A percentile compares a stretch with the other conserved stretches of the same genome.
These are phyloP conservation scores for Penicillium sp. DNA, from an alignment of 2,329 filamentous ascomycete species.

Conservation along the genomic window DNA sequence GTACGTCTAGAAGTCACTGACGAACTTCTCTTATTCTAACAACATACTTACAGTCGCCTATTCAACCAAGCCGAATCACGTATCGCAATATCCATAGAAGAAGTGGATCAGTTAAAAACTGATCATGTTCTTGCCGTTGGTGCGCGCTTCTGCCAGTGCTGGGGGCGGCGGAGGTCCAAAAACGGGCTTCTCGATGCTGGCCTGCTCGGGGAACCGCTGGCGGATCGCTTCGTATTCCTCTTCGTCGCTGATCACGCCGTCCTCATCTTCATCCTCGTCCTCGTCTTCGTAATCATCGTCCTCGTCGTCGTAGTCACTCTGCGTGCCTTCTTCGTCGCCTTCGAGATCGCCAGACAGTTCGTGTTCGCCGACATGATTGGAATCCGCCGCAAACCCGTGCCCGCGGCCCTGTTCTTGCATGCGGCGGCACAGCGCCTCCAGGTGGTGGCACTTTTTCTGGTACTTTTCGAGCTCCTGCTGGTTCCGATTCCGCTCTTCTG, in stretches of 20 bases:
- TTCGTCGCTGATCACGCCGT: slow-evolving; percentile 56
- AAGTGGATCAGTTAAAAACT: slow-evolving; percentile 24
- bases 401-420: slow-evolving; percentile 94
- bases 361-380: slow-evolving; percentile 11
- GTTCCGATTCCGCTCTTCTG: slow-evolving; percentile 77
- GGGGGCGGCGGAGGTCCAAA: slow-evolving; percentile 51
- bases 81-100: neutral
- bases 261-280: slow-evolving; percentile 62
- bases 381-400: slow-evolving; percentile 56
- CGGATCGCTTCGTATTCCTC: slow-evolving; percentile 47
- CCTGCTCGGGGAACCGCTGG: slow-evolving; percentile 23
- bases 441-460: slow-evolving; percentile 80
- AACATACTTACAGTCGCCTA: neutral
- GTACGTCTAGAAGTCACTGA: neutral
- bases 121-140: slow-evolving; percentile 41
- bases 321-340: slow-evolving; percentile 46
- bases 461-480: slow-evolving; percentile 74
- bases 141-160: slow-evolving; percentile 43
- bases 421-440: slow-evolving; percentile 89
- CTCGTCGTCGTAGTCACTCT: slow-evolving; percentile 52
- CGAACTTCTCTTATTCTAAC: slow-evolving; percentile 4
- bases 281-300: slow-evolving; percentile 59
- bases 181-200: slow-evolving; percentile 37
- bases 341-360: slow-evolving; percentile 47
- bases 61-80: neutral